phyloP scores from a whole-genome alignment of 345 rosid species.

The Pugionium dolabratum region DNA sequence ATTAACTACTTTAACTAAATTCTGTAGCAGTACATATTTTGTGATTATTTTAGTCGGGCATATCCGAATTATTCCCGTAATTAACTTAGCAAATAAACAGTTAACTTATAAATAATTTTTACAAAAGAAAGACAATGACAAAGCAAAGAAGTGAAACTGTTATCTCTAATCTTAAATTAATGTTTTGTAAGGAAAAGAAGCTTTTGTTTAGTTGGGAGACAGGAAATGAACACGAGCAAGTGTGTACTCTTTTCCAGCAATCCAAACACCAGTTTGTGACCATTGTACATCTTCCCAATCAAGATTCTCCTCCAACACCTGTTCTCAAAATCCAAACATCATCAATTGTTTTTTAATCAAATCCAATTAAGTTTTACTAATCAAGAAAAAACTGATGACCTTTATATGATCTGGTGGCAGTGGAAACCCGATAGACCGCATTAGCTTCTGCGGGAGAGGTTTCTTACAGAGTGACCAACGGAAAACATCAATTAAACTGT shows the following conservation, averaged over 20 bases:
- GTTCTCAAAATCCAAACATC: slow-evolving; percentile 16
- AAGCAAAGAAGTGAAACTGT: too few species aligned
- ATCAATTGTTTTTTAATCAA: not conserved
- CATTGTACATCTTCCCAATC: slow-evolving; percentile 99
- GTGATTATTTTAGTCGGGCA: too few species aligned
- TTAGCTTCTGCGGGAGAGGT: slow-evolving; percentile 82
- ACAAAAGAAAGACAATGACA: not conserved
- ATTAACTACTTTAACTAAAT: too few species aligned
- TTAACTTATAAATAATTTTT: too few species aligned
- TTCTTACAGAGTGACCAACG: slow-evolving; percentile 95
- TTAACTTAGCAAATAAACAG: too few species aligned
- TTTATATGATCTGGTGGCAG: slow-evolving; percentile 80
- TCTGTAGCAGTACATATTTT: too few species aligned
- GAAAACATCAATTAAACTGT: slow-evolving; percentile 65
- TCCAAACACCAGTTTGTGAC: slow-evolving; percentile 99
- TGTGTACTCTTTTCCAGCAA: slow-evolving; percentile 83
- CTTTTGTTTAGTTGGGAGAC: slow-evolving; percentile 47
- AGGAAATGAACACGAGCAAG: slow-evolving; percentile 93
- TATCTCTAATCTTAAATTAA: not conserved
- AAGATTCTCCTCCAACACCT: slow-evolving; percentile 86
- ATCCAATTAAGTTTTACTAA: not conserved
- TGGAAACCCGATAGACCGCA: slow-evolving; percentile 90
- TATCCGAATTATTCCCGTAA: too few species aligned
- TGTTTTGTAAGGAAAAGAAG: not conserved
- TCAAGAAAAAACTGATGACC: slow-evolving; percentile 48